A percentile compares a stretch with the other conserved stretches of the same genome.
Conservation (phyloP, 805 yeast genomes). For the Saccharomycopsis capsularis region DNA sequence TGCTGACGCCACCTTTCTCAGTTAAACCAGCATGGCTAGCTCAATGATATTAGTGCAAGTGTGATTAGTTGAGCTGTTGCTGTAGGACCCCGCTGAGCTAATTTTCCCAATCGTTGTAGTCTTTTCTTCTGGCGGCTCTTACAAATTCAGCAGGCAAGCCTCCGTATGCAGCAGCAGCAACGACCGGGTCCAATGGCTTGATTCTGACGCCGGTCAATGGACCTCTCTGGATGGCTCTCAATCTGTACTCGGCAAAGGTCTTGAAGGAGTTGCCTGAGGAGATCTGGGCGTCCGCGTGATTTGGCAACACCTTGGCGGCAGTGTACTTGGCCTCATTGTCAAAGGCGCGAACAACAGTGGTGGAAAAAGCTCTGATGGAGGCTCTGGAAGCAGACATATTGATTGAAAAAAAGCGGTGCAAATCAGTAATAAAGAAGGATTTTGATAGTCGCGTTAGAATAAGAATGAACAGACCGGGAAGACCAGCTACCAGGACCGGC, state of each 20-base stretch:
- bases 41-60: neutral
- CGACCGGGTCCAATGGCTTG: neutral
- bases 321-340: conserved; percentile 2
- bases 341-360: neutral
- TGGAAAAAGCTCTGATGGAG: conserved; percentile 3
- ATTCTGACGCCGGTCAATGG: conserved; percentile 3
- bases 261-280: conserved; percentile 5
- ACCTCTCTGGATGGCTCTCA: conserved; percentile 8
- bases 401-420: too few relatives aligned
- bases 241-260: conserved; percentile 13
- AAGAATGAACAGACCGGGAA: too few relatives aligned
- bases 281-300: neutral
- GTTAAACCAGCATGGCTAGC: neutral
- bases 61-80: neutral
- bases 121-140: conserved; percentile 5
- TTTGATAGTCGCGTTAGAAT: too few relatives aligned
- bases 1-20: neutral
- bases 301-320: neutral
- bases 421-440: too few relatives aligned
- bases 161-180: neutral
- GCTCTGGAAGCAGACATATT: neutral
- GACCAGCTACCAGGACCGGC: too few relatives aligned
- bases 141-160: conserved; percentile 2
- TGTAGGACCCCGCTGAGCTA: neutral
- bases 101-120: conserved; percentile 8